Base-by-base conservation (phyloP, 257 asterid species). In the Phtheirospermum japonicum region DNA sequence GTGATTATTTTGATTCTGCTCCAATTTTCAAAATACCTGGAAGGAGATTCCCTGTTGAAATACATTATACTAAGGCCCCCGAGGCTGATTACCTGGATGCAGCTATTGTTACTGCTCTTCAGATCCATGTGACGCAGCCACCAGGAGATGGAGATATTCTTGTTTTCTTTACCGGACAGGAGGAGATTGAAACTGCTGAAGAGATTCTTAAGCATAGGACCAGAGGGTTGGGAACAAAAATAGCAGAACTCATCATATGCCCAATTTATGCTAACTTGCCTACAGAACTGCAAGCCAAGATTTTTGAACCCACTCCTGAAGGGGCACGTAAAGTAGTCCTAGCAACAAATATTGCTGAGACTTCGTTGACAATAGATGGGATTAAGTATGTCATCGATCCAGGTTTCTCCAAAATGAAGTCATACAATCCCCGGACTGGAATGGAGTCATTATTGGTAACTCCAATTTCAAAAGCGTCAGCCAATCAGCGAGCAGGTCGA, bases 61-160 rank as follows among this genome's bases (percentile, higher is more conserved):
- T 91, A 72, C 87, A 88, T 72, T 88, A 84, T 59, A 91, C 98
- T 0, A 91, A 83, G 69, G 95, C 95, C 64, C 98, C 98, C 2
- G 98, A 91, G 80, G 98, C 98, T 31, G 98, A 91, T 88, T 91
- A 91, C 72, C 69, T 91, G 74, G 97, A 91, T 49, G 97, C 98
- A 37, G 90, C 98, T 28, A 75, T 91, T 37, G 95, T 90, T 34
- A 85, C 95, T 4, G 93, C 95, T 68, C 90, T 90, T 48, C 97
- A 90, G 66, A 90, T 87, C 65, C 97, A 90, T 63, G 90, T 83
- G 56, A 85, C 87, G 6, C 95, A 90, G 58, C 90, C 93, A 2
- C 88, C 95, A 0, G 96, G 96, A 43, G 97, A 90, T 79, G 90
- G 97, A 18, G 98, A 91, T 61, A 84, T 91, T 79, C 74, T 91